Percentiles rank a stretch among this genome's conserved stretches.
Conservation (phyloP, 805 yeast species). For the Tetrapisispora iriomotensis region DNA sequence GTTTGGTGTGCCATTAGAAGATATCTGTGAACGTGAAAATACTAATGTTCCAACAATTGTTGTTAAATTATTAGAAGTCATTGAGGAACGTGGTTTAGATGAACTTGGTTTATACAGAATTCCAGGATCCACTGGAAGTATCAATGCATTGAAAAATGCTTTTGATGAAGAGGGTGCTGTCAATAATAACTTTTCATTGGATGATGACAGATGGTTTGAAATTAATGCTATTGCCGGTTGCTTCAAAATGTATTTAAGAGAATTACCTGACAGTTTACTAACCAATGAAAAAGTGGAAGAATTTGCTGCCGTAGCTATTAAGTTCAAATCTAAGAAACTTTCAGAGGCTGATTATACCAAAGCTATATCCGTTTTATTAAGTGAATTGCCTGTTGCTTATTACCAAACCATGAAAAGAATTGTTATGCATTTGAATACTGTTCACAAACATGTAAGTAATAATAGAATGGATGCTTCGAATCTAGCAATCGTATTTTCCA, state of each 20-base stretch:
- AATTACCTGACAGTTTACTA: constrained; percentile 75
- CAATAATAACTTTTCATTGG: constrained; percentile 36
- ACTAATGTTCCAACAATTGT: constrained; percentile 56
- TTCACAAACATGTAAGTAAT: constrained; percentile 52
- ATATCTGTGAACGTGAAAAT: constrained; percentile 65
- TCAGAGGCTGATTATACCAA: constrained; percentile 18
- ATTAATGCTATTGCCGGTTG: constrained; percentile 83
- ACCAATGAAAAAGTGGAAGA: constrained; percentile 55
- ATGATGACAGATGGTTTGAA: constrained; percentile 58
- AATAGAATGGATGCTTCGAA: constrained; percentile 88
- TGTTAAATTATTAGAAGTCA: constrained; percentile 54
- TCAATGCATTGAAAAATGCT: constrained; percentile 42
- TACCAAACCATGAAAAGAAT: constrained; percentile 59
- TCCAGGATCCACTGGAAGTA: constrained; percentile 53
- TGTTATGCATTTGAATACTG: constrained; percentile 57
- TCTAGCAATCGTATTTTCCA: constrained; percentile 78
- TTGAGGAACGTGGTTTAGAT: constrained; percentile 79
- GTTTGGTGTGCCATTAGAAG: constrained; percentile 79
- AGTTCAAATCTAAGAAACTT: constrained; percentile 15
- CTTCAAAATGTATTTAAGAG: constrained; percentile 74
- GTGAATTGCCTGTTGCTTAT: constrained; percentile 52
- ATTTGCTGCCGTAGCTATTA: constrained; percentile 34
- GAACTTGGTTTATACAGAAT: constrained; percentile 85
- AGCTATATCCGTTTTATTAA: constrained; percentile 26
- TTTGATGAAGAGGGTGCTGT: constrained; percentile 39